A percentile compares a stretch with the other conserved stretches of the same genome.
Conservation (phyloP, 2,329 filamentous ascomycete genomes). For the Helotiales sp. region DNA sequence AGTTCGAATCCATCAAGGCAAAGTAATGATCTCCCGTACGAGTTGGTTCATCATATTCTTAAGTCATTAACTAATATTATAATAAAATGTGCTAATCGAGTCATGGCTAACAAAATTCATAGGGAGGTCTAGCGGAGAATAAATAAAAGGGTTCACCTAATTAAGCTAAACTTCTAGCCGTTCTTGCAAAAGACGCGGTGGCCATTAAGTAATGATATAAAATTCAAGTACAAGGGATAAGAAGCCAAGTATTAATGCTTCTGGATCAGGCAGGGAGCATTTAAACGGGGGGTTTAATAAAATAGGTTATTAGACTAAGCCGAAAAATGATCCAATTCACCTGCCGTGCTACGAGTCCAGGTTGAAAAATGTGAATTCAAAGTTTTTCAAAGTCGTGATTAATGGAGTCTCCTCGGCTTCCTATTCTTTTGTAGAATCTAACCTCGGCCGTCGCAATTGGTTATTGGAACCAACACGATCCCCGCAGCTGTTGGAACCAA, state of each 20-base stretch:
- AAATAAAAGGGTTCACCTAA: constrained; percentile 21
- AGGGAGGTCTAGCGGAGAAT: constrained; percentile 17
- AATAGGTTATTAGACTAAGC: constrained; percentile 4
- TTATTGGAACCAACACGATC: not conserved
- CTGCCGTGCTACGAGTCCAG: not conserved
- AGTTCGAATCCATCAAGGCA: constrained; percentile 21
- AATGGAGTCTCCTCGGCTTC: not conserved
- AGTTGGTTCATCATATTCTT: not conserved
- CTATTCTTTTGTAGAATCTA: not conserved
- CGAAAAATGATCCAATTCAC: not conserved
- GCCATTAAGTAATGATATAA: constrained; percentile 6
- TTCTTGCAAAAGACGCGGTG: constrained; percentile 5
- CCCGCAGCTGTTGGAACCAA: not conserved
- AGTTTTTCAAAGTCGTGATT: not conserved
- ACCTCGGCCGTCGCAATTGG: not conserved
- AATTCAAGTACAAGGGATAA: constrained; percentile 23
- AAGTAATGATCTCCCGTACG: constrained; percentile 27
- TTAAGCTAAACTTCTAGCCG: constrained; percentile 28
- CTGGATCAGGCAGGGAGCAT: not conserved
- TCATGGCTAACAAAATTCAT: constrained; percentile 15
- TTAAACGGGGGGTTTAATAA: not conserved
- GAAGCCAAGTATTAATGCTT: not conserved
- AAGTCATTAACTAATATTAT: constrained; percentile 6
- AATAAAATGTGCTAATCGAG: constrained; percentile 20
- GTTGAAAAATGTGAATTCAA: not conserved